Percentiles rank a stretch among this genome's conserved stretches.
These are phyloP conservation scores for Carex littledalei DNA, from an alignment of 176 grass and related monocot genomes.

Conservation along the genomic window DNA sequence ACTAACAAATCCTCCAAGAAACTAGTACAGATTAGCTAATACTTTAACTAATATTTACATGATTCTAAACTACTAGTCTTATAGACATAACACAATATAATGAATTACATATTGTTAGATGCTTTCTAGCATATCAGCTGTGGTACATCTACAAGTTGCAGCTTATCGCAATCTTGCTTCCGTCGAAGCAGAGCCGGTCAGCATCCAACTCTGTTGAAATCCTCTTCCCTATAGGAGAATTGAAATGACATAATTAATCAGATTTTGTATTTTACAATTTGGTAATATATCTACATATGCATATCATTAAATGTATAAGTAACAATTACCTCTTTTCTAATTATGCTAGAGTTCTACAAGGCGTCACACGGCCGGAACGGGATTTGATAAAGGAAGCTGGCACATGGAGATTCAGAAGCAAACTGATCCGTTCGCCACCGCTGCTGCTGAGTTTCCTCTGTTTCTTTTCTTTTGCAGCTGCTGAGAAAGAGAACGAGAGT, in stretches of 20 bases:
- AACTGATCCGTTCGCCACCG: neutral
- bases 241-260: neutral
- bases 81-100: neutral
- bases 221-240: constrained; percentile 5
- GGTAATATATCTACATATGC: neutral
- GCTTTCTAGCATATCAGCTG: neutral
- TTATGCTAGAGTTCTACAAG: neutral
- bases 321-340: constrained; percentile 19
- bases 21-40: neutral
- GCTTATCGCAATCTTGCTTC: neutral
- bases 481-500: no score
- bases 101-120: no score
- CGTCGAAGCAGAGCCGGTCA: constrained; percentile 16
- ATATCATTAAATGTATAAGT: neutral
- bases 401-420: constrained; percentile 32
- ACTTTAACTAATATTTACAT: neutral
- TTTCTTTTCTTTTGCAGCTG: neutral
- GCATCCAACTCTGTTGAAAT: neutral
- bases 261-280: neutral
- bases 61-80: neutral
- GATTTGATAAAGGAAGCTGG: constrained; percentile 8
- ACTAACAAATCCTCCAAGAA: neutral
- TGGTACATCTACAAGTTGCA: neutral
- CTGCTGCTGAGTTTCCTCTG: constrained; percentile 9
- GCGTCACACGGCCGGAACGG: neutral